These are phyloP conservation scores for Raddia distichophylla DNA, from an alignment of 176 grass and related monocot genomes.

Conservation along the genomic window DNA sequence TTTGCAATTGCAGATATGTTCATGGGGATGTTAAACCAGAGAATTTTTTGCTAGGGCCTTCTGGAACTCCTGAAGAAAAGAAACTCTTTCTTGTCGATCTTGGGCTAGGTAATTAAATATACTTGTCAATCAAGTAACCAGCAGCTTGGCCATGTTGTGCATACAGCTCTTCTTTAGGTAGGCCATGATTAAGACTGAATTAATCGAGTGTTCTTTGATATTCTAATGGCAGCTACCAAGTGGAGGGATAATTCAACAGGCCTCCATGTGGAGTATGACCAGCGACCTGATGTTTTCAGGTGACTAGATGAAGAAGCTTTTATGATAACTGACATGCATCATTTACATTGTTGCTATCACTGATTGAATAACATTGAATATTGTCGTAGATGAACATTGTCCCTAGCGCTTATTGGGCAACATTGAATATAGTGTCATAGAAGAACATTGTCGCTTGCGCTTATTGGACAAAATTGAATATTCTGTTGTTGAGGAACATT, in stretches of 20 bases:
- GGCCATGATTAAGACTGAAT: conserved; percentile 17
- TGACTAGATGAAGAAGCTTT: conserved; percentile 42
- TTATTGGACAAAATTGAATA: too few relatives aligned
- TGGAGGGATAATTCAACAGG: conserved; percentile 83
- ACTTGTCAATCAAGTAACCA: not conserved
- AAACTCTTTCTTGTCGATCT: conserved; percentile 99
- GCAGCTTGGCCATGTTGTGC: conserved; percentile 5
- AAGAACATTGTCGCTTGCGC: too few relatives aligned
- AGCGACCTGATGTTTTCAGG: conserved; percentile 99
- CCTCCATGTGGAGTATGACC: conserved; percentile 92
- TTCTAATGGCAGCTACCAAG: conserved; percentile 70
- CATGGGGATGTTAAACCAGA: conserved; percentile 99
- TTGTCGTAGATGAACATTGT: not conserved
- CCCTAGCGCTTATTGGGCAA: too few relatives aligned
- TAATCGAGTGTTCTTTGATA: conserved; percentile 42
- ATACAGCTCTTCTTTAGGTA: conserved; percentile 35
- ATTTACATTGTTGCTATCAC: conserved; percentile 20
- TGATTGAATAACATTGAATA: not conserved
- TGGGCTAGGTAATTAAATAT: conserved; percentile 76
- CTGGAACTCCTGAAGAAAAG: conserved; percentile 88
- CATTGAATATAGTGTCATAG: too few relatives aligned
- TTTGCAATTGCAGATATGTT: conserved; percentile 70
- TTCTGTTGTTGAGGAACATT: too few relatives aligned
- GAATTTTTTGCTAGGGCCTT: conserved; percentile 95
- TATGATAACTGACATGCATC: conserved; percentile 23